Conservation (phyloP, 2,329 filamentous ascomycete genomes). For the Arthroderma sp. region DNA sequence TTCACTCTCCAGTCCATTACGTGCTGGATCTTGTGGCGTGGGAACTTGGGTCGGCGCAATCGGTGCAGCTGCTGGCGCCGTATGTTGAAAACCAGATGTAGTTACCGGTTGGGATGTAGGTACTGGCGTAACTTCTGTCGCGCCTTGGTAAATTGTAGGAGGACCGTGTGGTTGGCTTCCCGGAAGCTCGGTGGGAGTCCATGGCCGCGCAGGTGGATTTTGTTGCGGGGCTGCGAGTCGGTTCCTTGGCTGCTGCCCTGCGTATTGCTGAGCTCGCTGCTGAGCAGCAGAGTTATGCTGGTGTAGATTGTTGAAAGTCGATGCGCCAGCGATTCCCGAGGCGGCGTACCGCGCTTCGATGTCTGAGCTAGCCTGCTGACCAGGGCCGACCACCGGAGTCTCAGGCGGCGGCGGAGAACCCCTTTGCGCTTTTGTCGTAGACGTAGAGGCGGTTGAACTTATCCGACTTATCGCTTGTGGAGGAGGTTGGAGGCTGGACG, state of each 20-base stretch:
- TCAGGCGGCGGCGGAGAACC: conserved; percentile 92
- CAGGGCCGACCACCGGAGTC: conserved; percentile 67
- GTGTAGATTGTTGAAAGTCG: conserved; percentile 63
- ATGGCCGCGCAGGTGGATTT: conserved; percentile 47
- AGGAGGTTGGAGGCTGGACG: conserved; percentile 33
- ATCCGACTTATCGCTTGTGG: conserved; percentile 47
- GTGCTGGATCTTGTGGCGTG: conserved; percentile 47
- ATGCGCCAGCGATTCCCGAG: conserved; percentile 75
- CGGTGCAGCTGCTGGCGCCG: conserved; percentile 25
- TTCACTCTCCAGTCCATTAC: conserved; percentile 55
- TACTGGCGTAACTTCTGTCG: conserved; percentile 48
- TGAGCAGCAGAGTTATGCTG: conserved; percentile 66
- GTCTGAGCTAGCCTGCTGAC: conserved; percentile 56
- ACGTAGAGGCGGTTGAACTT: conserved; percentile 78
- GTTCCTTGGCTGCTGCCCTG: conserved; percentile 31
- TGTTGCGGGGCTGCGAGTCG: conserved; percentile 16
- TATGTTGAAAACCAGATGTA: conserved; percentile 24
- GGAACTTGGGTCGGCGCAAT: conserved; percentile 17
- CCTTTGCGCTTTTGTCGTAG: conserved; percentile 79
- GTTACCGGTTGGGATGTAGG: conserved; percentile 13
- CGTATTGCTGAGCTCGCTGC: conserved; percentile 70
- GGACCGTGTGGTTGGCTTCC: conserved; percentile 78
- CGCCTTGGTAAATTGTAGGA: conserved; percentile 81
- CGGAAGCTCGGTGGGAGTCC: conserved; percentile 88
- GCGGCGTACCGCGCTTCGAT: conserved; percentile 89